phyloP scores from a whole-genome alignment of 352 stramenopile genomes.

The Phytophthora capsici region DNA sequence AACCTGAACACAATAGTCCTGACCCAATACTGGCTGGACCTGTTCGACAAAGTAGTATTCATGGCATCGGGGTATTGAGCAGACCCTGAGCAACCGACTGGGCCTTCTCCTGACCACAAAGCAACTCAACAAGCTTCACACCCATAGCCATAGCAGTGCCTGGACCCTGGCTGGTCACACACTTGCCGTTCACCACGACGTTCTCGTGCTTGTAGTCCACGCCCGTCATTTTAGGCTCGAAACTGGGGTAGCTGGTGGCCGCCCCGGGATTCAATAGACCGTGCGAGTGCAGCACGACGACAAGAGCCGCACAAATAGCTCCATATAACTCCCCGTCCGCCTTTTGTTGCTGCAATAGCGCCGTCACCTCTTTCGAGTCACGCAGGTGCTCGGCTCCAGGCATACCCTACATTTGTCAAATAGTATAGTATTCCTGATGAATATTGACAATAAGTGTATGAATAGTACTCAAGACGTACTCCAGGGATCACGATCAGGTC shows the following conservation, averaged over 20 bases:
- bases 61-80: constrained; percentile 47
- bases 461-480: no score
- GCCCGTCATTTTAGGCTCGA: constrained; percentile 66
- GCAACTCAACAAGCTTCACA: constrained; percentile 81
- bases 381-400: constrained; percentile 73
- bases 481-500: no score
- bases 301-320: constrained; percentile 79
- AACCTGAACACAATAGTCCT: no score
- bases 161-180: constrained; percentile 79
- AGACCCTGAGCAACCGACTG: constrained; percentile 65
- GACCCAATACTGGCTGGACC: no score
- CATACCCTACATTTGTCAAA: no score
- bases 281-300: constrained; percentile 71
- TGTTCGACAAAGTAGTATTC: neutral
- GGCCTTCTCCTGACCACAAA: constrained; percentile 68
- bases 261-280: constrained; percentile 53
- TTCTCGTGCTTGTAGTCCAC: constrained; percentile 55
- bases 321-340: constrained; percentile 68
- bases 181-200: constrained; percentile 78
- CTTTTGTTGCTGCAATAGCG: constrained; percentile 72
- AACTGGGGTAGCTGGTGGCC: constrained; percentile 73
- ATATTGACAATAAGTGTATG: neutral
- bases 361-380: constrained; percentile 63
- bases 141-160: constrained; percentile 85
- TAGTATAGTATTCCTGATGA: constrained; percentile 6